A percentile compares a stretch with the other conserved stretches of the same genome.
These are phyloP conservation scores for Stephanodiscus minutulus DNA, from an alignment of 108 stramenopile species.

Conservation along the genomic window DNA sequence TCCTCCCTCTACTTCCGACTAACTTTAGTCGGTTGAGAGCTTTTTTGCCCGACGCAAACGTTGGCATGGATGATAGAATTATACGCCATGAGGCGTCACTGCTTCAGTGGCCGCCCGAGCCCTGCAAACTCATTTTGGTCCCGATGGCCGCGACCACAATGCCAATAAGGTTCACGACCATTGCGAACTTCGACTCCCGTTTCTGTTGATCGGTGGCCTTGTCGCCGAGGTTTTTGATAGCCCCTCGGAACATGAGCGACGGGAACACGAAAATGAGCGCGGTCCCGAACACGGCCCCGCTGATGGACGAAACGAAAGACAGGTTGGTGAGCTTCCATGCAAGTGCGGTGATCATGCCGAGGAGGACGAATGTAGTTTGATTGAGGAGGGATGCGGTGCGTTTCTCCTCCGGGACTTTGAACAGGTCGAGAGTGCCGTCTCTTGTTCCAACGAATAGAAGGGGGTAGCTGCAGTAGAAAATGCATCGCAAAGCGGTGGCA, in stretches of 20 bases:
- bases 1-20: not conserved
- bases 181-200: constrained; percentile 70
- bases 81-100: not conserved
- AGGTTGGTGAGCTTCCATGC: constrained; percentile 79
- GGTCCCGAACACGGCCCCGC: constrained; percentile 94
- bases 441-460: constrained; percentile 78
- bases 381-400: constrained; percentile 59
- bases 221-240: constrained; percentile 66
- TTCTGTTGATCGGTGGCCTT: constrained; percentile 58
- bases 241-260: constrained; percentile 63
- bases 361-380: constrained; percentile 59
- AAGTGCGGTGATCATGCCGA: constrained; percentile 64
- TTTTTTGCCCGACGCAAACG: not conserved
- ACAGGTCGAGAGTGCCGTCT: constrained; percentile 87
- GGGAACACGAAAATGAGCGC: constrained; percentile 52
- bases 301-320: constrained; percentile 90
- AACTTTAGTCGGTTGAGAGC: no score
- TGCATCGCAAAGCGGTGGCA: constrained; percentile 1
- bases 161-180: constrained; percentile 64
- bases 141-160: constrained; percentile 76
- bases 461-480: constrained; percentile 49
- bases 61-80: not conserved
- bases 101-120: not conserved
- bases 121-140: constrained; percentile 49
- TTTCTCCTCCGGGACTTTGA: constrained; percentile 61